Evolutionary conservation across 208 protist genomes (phyloP), one percentile per base, ranked within the genome.

Genomic region (Novymonas esmeraldas): DNA sequence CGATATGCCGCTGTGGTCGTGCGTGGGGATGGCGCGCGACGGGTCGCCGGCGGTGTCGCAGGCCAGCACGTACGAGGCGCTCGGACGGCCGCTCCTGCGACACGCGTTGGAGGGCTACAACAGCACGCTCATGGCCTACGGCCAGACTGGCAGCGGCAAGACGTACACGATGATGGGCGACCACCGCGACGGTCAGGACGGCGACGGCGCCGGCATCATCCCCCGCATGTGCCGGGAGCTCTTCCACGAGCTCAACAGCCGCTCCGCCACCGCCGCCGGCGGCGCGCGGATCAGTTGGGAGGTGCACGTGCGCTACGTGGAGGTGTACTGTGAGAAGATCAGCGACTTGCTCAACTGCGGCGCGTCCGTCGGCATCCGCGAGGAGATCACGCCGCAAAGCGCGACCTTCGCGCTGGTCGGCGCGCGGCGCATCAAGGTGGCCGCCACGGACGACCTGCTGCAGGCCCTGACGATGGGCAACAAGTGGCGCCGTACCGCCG

Each of bases 71-170:
- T 98, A 96, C 81, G 74, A 83, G 60, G 62, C 79, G 41, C 52
- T 98, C n/a, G 97, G 97, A 26, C 73, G 78, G 24, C 89, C 91
- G 0, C 82, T 98, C 24, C 78, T 98, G 20, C 66, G 87, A 13
- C 97, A 98, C 80, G 87, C 95, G 24, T 64, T 97, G 67, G 82
- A 92, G 20, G 92, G 95, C 41, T 93, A 91, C 76, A 95, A 97
- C 82, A 91, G 80, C 70, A 94, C 92, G 6, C 64, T 98, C 36
- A 93, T 98, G 64, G 89, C 92, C 13, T 98, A 97, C 63, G 92
- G 93, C 13, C 84, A 88, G 54, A 98, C 96, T 13, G 89, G 90
- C 31, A 93, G 87, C 64, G 96, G 90, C 29, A 97, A 97, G 70
- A 95, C 90, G 34, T 90, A 95, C 82, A 95, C 89, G 9, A 95